phyloP scores from a whole-genome alignment of 192 early-diverging fungal genomes.

The Podila verticillata region DNA sequence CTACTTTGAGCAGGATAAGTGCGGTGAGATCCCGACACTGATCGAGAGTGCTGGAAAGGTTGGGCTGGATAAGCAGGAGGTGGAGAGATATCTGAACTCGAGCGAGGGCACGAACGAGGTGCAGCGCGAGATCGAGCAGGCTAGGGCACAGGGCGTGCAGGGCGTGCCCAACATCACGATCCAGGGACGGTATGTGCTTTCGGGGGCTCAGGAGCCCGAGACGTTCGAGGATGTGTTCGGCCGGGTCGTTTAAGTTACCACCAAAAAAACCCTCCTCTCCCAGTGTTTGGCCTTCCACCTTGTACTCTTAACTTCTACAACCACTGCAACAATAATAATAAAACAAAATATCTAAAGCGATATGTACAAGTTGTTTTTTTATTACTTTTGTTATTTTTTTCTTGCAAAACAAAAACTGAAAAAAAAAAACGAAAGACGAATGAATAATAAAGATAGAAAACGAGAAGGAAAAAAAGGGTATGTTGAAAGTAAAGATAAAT shows the following conservation, averaged over 20 bases:
- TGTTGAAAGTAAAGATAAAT: too few relatives aligned
- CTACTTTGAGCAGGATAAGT: slow-evolving; percentile 81
- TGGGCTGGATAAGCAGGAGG: slow-evolving; percentile 65
- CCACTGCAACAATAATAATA: too few relatives aligned
- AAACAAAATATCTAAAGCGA: too few relatives aligned
- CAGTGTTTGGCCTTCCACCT: too few relatives aligned
- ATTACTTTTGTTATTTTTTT: too few relatives aligned
- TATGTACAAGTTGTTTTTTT: too few relatives aligned
- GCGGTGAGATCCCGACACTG: slow-evolving; percentile 68
- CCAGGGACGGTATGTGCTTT: slow-evolving; percentile 66
- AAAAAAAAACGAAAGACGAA: too few relatives aligned
- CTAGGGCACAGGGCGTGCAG: slow-evolving; percentile 56
- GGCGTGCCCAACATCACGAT: slow-evolving; percentile 82
- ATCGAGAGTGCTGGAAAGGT: slow-evolving; percentile 64
- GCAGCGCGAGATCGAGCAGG: slow-evolving; percentile 54
- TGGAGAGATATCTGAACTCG: slow-evolving; percentile 62
- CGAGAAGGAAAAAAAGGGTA: too few relatives aligned
- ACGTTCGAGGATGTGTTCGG: slow-evolving; percentile 69
- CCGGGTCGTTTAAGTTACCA: slow-evolving; percentile 34
- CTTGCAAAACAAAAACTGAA: too few relatives aligned
- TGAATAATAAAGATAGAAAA: too few relatives aligned
- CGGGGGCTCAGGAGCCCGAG: slow-evolving; percentile 75
- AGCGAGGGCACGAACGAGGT: slow-evolving; percentile 63
- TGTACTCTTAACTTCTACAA: too few relatives aligned
- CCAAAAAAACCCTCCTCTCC: neutral